Evolutionary conservation across 768 basidiomycete species (phyloP), one percentile per base, ranked within the genome.

Genomic region (Lactarius quietus): DNA sequence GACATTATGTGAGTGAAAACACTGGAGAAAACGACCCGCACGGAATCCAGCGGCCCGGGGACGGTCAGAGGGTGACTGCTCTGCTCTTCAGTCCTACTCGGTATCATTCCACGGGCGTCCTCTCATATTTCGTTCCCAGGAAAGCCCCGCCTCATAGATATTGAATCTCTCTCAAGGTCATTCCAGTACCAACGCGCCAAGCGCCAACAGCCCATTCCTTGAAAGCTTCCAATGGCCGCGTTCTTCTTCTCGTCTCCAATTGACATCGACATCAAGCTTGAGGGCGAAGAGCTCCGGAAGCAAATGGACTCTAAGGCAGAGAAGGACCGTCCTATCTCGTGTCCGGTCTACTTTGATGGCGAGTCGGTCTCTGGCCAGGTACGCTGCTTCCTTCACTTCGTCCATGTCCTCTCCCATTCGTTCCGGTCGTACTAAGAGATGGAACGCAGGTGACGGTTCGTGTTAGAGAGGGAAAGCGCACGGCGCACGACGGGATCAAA

Each of bases 281-380:
- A 91, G 55, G 89, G 86, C 39, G 95, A 98, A 73, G 92, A 97
- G 39, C 78, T 85, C 53, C 82, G 95, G 67, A 95, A 93, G 75
- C 89, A 91, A 69, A 87, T 96, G 3, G 96, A 98, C 54, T 82
- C 90, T 70, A 97, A 97, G 78, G 80, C 82, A 33, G 94, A 95
- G 68, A 95, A 95, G 78, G 95, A 96, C 54, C 88, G 89, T 74
- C 81, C 82, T 64, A 82, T 89, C 58, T 86, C 90, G 63, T 93
- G 90, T 81, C 94, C 95, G 2, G 89, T 98, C 7, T 98, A 93
- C 75, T 95, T 92, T 73, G 97, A 98, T 75, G 97, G 96, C 7
- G 96, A 98, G 73, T 87, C 89, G n/a, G 83, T 98, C 38, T 74
- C 81, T 20, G 95, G 97, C 3, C 88, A 92, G 85, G 95, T 95